Base-by-base conservation (phyloP, 225 moss, liverwort and hornwort species). In the Anthoceros angustus region DNA sequence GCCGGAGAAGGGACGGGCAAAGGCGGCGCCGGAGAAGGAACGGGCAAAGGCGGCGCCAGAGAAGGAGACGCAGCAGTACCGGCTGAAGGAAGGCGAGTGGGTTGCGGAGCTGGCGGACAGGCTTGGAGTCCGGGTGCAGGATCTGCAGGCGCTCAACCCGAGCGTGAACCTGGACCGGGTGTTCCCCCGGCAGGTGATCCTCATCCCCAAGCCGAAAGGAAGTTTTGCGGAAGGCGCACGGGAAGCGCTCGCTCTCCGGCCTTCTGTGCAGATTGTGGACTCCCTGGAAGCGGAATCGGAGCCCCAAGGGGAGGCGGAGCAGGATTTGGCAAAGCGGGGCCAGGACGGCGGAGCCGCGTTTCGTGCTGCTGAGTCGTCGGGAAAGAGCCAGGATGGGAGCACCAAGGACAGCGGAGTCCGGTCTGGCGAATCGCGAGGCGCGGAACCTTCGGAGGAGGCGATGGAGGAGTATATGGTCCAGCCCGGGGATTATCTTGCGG, bases 51-150 rank as follows among this genome's bases (percentile, higher is more conserved):
- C 23, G 55, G 55, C n/a, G 55, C 55, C 32, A 1, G 32, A 32
- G 32, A 32, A 55, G 55, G 55, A 55, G 23, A 20, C 55, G 7
- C n/a, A 55, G 23, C n/a, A 55, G 16, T 20, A 55, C 14, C 55
- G 55, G 55, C 55, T 55, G 55, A 55, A 23, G 18, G n/a, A 55
- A 7, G 55, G 55, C 18, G 55, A 55, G n/a, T 55, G 55, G 55
- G 55, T 55, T 0, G 6, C 55, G 23, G 55, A 55, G 23, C n/a
- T 55, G 55, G 55, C 55, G 18, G 55, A 55, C 0, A 55, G 14
- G 55, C 23, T 55, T 18, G 55, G 55, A 55, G 55, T 55, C 23
- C 55, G 16, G 0, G 7, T 55, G 14, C 8, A 20, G 12, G 55
- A 55, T 55, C 18, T 55, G 8, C 55, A 55, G 55, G n/a, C 55